Evolutionary conservation across 331 rosid genomes (phyloP), one percentile per base, ranked within the genome.

Genomic region (Phaseolus coccineus): DNA sequence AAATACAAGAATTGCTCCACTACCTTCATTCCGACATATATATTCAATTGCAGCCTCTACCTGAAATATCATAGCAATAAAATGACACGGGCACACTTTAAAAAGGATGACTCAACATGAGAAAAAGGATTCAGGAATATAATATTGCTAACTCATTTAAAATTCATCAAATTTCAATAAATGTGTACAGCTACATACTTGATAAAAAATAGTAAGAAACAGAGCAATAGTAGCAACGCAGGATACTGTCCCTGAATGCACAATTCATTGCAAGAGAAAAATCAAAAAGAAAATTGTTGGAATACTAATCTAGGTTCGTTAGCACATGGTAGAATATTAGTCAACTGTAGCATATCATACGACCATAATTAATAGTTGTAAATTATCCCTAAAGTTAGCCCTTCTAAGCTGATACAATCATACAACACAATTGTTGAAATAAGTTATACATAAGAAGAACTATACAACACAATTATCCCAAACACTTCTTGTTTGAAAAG

Each of bases 1-100:
- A 88, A 95, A 95, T 46, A 95, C 94, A 47, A 95, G 97, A 85
- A 95, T 84, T 67, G 97, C 99, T 79, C 97, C 99, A 68, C 81
- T 85, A 77, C 87, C 91, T 84, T 90, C 99, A 73, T 80, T 89
- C 82, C 90, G 83, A 84, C 96, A 90, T 61, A 91, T 87, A 81
- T 92, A 83, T 78, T 95, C 99, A 82, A 95, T 84, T 63, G 94
- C 78, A 33, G 96, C 89, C 87, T 91, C 99, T 71, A 95, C 94
- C 99, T 95, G 77, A 74, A 77, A 80, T 68, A 83, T 44, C 44
- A 57, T 63, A 75, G 14, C 11, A 80, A 51, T 31, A 61, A 73
- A 85, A 77, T 73, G 76, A 74, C 64, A 57, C 19, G 42, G 55
- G 65, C 31, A 48, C 30, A 48, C 66, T 58, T 31, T 42, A 42